Base-by-base conservation (phyloP, 257 asterid species). In the Gynochthodes officinalis region DNA sequence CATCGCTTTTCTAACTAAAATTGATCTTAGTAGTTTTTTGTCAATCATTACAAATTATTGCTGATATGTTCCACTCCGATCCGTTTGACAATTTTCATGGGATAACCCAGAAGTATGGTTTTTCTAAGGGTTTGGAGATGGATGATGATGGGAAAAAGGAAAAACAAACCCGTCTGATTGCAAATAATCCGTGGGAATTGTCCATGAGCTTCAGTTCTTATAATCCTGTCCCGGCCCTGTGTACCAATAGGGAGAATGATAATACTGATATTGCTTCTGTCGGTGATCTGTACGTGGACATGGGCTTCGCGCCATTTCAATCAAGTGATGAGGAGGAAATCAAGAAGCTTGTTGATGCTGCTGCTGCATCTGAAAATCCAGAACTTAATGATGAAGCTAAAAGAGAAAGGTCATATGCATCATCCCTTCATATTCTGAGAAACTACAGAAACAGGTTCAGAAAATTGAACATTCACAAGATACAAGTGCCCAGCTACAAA, bases 361-460 rank as follows among this genome's bases (percentile, higher is more conserved):
- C 58, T 44, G 27, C 53, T 14, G 48, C 52, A 28, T 66, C 70
- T 23, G 75, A 67, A 15, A 55, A 44, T 40, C 62, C 69, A 27
- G 72, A 64, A 43, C 37, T 59, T 54, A 49, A 32, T 27, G 75
- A 27, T 28, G 77, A 71, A 69, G 52, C 63, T 10, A 77, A 64
- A 59, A 73, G 49, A 71, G 76, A 55, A 63, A 75, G 64, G 3
- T 19, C 50, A 13, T 7, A 60, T 19, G 61, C 15, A 37, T 54
- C 75, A 52, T 75, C 89, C 12, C 79, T 89, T 30, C 67, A 87
- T 63, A 76, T 87, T 71, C 77, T 89, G 65, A 80, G 76, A 44
- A 80, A 77, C 77, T 87, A 81, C 59, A 72, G 70, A 74, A 76
- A 70, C 78, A 82, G 84, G 62, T 71, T 80, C 71, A 84, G 87